Evolutionary conservation across 1,284 basidiomycete genomes (phyloP).

Genomic region (Phylloboletellus chloephorus): DNA sequence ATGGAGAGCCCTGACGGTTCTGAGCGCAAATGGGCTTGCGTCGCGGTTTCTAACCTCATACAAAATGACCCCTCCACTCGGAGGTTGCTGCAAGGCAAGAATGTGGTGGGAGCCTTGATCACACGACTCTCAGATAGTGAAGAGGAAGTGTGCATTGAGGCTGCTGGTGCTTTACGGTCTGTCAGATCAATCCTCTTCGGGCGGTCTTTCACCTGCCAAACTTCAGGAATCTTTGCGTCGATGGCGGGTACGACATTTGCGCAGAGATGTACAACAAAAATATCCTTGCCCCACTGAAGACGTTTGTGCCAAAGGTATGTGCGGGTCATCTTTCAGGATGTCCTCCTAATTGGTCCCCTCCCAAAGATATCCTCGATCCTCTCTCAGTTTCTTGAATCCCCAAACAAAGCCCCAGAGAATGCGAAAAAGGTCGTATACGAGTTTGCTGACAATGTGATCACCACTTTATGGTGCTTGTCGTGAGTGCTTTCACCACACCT

Average conservation of each 20-base stretch:
- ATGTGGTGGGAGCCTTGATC: constrained; percentile 83
- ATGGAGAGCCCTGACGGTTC: constrained; percentile 68
- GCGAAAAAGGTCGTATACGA: constrained; percentile 75
- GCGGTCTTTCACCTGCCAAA: constrained; percentile 4
- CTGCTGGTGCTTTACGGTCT: constrained; percentile 74
- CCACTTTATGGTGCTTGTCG: constrained; percentile 90
- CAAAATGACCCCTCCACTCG: constrained; percentile 85
- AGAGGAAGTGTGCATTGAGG: constrained; percentile 84
- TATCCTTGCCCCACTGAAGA: constrained; percentile 69
- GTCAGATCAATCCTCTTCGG: constrained; percentile 18
- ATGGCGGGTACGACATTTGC: constrained; percentile 90
- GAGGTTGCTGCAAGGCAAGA: constrained; percentile 83
- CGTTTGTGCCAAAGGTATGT: constrained; percentile 69
- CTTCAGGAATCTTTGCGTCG: constrained; percentile 83
- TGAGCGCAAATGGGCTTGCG: constrained; percentile 90
- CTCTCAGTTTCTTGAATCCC: constrained; percentile 59
- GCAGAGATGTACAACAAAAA: constrained; percentile 97
- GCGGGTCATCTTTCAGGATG: constrained; percentile 2
- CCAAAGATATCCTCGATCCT: constrained; percentile 68
- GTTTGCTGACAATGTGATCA: constrained; percentile 87
- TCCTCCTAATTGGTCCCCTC: constrained; percentile 2
- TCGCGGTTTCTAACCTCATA: constrained; percentile 85
- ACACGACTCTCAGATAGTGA: constrained; percentile 77
- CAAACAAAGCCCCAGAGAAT: constrained; percentile 58
- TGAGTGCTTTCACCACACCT: constrained; percentile 40